phyloP scores from a whole-genome alignment of 2,329 filamentous ascomycete species.

The Cordyceps tenuipes region DNA sequence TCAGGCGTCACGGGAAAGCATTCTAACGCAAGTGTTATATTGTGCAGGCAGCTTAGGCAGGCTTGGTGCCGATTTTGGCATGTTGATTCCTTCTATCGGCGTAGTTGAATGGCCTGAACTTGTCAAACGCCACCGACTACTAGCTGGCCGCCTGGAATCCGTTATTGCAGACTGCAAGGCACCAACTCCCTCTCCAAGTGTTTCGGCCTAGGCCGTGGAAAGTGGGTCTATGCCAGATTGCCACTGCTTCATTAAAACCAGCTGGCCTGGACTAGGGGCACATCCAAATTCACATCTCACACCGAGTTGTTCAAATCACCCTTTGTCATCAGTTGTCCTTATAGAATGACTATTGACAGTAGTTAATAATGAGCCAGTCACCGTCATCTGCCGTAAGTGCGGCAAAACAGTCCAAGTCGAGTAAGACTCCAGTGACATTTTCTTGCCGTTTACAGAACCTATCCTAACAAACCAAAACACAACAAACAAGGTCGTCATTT shows the following conservation, averaged over 20 bases:
- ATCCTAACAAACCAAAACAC: not conserved
- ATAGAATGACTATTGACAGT: not conserved
- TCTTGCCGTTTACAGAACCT: not conserved
- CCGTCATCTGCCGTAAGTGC: not conserved
- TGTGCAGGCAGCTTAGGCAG: conserved; percentile 86
- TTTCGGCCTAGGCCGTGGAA: conserved; percentile 5
- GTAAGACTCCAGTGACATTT: not conserved
- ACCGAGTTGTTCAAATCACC: not conserved
- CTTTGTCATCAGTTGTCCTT: not conserved
- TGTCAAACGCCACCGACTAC: conserved; percentile 76
- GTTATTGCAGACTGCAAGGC: conserved; percentile 48
- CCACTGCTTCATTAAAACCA: not conserved
- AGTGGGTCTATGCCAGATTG: not conserved
- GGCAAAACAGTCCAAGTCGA: conserved; percentile 5
- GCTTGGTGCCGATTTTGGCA: conserved; percentile 84
- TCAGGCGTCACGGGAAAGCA: conserved; percentile 70
- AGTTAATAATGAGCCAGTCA: conserved; percentile 1
- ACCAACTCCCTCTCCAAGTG: not conserved
- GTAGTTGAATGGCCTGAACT: conserved; percentile 77
- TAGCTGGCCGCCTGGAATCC: conserved; percentile 70
- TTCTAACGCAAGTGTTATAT: conserved; percentile 88
- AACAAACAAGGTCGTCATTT: conserved; percentile 66
- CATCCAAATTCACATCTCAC: not conserved
- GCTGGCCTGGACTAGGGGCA: not conserved
- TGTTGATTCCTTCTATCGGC: conserved; percentile 60